phyloP scores from a whole-genome alignment of 1,284 basidiomycete species.

The Porodaedalea pini region DNA sequence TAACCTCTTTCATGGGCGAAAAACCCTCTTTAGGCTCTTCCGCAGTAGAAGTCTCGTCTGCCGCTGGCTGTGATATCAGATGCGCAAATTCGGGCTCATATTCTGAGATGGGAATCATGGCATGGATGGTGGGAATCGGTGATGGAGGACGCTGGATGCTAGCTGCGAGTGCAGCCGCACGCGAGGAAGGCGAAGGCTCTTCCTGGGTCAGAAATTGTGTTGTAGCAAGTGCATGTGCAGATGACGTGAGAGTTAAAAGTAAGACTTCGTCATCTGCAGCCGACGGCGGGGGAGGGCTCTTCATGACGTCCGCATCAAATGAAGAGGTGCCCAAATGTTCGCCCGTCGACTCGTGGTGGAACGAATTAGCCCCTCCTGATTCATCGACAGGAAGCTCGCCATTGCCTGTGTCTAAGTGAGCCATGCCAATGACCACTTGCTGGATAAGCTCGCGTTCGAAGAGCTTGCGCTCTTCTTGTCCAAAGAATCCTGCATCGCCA shows the following conservation, averaged over 20 bases:
- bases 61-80: not conserved
- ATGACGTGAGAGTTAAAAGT: constrained; percentile 10
- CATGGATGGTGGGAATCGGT: constrained; percentile 8
- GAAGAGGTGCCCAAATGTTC: not conserved
- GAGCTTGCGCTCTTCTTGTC: constrained; percentile 50
- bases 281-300: constrained; percentile 17
- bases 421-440: constrained; percentile 86
- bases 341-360: not conserved
- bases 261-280: constrained; percentile 15
- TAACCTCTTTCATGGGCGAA: not conserved
- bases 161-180: constrained; percentile 1
- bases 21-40: not conserved
- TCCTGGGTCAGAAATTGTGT: constrained; percentile 17
- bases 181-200: not conserved
- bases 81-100: constrained; percentile 13
- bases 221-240: constrained; percentile 10
- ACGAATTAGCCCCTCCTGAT: constrained; percentile 36
- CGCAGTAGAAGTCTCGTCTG: not conserved
- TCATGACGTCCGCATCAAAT: not conserved
- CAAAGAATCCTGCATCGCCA: constrained; percentile 46
- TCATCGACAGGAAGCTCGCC: constrained; percentile 30
- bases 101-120: not conserved
- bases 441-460: constrained; percentile 79
- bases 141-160: constrained; percentile 18
- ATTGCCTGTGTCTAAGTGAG: constrained; percentile 59